Conservation (phyloP, 2,329 filamentous ascomycete genomes). For the Aspergillus phoenicis region DNA sequence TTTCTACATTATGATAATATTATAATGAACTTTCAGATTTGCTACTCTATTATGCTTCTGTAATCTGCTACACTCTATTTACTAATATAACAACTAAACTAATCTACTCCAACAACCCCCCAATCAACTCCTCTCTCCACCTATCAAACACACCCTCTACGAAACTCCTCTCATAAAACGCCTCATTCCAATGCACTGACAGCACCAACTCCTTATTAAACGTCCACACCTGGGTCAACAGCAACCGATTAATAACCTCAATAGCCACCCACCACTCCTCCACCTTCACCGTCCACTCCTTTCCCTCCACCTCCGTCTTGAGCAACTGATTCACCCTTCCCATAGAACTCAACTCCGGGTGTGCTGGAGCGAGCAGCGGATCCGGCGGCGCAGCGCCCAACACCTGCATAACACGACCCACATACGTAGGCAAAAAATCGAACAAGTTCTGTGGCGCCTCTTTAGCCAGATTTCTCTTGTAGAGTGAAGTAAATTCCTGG, state of each 20-base stretch:
- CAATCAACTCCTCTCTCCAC: background rate
- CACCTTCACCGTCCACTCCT: background rate
- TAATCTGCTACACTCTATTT: too few relatives aligned
- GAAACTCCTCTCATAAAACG: background rate
- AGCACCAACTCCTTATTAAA: background rate
- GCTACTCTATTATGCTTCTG: too few relatives aligned
- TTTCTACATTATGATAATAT: too few relatives aligned
- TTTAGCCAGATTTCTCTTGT: background rate
- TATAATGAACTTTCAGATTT: too few relatives aligned
- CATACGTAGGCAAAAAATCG: background rate
- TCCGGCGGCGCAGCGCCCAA: background rate
- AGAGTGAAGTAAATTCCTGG: background rate
- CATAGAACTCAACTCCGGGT: background rate
- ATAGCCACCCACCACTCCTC: conserved; percentile 6
- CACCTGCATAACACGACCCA: background rate
- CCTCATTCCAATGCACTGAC: background rate
- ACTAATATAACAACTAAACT: too few relatives aligned
- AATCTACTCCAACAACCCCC: background rate
- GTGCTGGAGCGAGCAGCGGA: background rate
- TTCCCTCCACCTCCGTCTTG: background rate
- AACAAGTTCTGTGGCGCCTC: background rate
- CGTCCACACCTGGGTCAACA: conserved; percentile 4
- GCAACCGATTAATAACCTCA: background rate
- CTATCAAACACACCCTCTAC: background rate
- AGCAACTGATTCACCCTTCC: background rate